Evolutionary conservation across 2,329 filamentous ascomycete genomes (phyloP), one percentile per base, ranked within the genome.

Genomic region (Epichloe sp.): DNA sequence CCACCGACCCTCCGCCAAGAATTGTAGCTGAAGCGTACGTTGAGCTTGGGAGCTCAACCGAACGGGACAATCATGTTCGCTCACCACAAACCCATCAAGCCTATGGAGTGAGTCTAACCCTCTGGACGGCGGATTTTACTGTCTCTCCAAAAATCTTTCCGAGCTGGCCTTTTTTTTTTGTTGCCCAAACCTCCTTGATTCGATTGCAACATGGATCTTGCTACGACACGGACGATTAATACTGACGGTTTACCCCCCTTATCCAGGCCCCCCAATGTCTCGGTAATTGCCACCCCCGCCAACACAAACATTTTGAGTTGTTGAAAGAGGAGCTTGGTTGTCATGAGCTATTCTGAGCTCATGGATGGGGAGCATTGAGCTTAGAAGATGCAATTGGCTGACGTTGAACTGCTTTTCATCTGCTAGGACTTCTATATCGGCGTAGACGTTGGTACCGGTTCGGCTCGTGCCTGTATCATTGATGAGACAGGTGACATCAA

Each of bases 401-500:
- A 49, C 34, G 2, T n/a, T 7, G 11, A 7, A 17, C 15, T 21
- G 8, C 23, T 46, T 45, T 21, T n/a, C 45, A 15, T 1, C 54
- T 1, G 3, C 44, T 54, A 80, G 69, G 75, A 80, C 54, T 75
- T 82, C 60, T 83, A 78, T 62, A 79, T 97, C 63, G 91, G 91
- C 54, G 88, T 98, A 59, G 93, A 98, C 71, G 91, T 98, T 48
- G 93, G 93, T 49, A 98, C 93, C 19, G 93, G 93, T 51, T 95
- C 88, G 65, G 93, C 91, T 40, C 82, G 93, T 64, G 93, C 93
- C 50, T 97, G 93, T 69, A 88, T 98, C 64, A 95, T 98, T 68
- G 88, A 97, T 66, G 79, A 83, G 55, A 83, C 85, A 41, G 93
- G 93, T 49, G 88, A 96, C 63, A 97, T 98, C 69, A 82, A 83